A percentile compares a stretch with the other conserved stretches of the same genome.
Conservation (phyloP, 2,329 filamentous ascomycete species). For the Pseudopyricularia javanii region DNA sequence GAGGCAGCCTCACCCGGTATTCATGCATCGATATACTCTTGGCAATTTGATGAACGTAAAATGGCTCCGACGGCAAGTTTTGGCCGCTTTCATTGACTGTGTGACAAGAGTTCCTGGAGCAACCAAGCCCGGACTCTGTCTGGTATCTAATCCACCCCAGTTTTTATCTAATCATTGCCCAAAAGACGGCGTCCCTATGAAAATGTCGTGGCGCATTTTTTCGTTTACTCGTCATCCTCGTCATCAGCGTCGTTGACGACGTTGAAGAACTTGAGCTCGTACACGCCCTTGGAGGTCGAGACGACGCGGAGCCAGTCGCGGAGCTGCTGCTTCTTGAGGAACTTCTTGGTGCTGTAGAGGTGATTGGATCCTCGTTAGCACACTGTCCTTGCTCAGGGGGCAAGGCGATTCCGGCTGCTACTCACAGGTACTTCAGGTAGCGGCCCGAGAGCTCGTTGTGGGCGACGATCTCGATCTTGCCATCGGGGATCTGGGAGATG, state of each 20-base stretch:
- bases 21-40: too few relatives aligned
- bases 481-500: constrained; percentile 85
- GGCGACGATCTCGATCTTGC: constrained; percentile 95
- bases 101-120: neutral
- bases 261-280: constrained; percentile 99
- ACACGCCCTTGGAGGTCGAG: constrained; percentile 93
- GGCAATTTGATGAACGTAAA: neutral
- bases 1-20: too few relatives aligned
- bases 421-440: constrained; percentile 99
- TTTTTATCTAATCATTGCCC: neutral
- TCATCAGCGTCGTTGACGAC: constrained; percentile 97
- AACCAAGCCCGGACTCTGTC: neutral
- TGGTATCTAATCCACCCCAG: neutral
- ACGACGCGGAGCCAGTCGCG: constrained; percentile 99
- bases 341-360: constrained; percentile 85
- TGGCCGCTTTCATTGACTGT: neutral
- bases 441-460: constrained; percentile 97
- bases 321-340: constrained; percentile 99
- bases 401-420: neutral
- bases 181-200: neutral
- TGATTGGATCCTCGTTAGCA: constrained; percentile 10
- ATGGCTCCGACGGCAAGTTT: neutral
- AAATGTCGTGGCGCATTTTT: neutral
- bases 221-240: constrained; percentile 90
- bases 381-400: neutral